These are phyloP conservation scores for Saccharomycopsis lassenensis DNA, from an alignment of 805 yeast genomes.

Conservation along the genomic window DNA sequence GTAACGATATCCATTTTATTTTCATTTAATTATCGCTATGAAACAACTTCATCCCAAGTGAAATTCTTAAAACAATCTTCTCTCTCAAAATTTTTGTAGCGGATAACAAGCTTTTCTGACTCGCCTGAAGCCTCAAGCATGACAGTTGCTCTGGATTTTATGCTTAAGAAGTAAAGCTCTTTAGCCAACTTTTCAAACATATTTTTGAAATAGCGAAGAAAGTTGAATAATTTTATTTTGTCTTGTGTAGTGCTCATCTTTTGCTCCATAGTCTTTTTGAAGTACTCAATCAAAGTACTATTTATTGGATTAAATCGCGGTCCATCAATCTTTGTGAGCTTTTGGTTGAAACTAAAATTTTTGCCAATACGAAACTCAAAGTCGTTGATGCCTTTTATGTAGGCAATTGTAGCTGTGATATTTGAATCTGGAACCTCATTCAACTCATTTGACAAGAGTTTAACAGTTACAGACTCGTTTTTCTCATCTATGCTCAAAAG, in stretches of 20 bases:
- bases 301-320: slow-evolving; percentile 3
- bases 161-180: slow-evolving; percentile 11
- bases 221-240: slow-evolving; percentile 2
- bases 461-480: slow-evolving; percentile 27
- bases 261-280: slow-evolving; percentile 4
- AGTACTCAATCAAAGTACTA: slow-evolving; percentile 4
- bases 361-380: slow-evolving; percentile 8
- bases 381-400: slow-evolving; percentile 7
- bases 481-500: slow-evolving; percentile 26
- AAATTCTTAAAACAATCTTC: no score
- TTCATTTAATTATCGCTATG: no score
- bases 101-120: no score
- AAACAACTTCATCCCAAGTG: no score
- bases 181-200: slow-evolving; percentile 2
- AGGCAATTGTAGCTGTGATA: not conserved
- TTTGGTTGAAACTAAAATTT: slow-evolving; percentile 9
- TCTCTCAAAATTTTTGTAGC: no score
- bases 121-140: not conserved
- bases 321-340: slow-evolving; percentile 4
- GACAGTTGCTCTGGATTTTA: slow-evolving; percentile 8
- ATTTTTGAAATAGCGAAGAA: slow-evolving; percentile 2
- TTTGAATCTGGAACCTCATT: slow-evolving; percentile 1
- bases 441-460: slow-evolving; percentile 24
- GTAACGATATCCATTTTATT: no score
- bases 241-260: not conserved